Evolutionary conservation across 257 asterid genomes (phyloP).

Genomic region (Ehretia macrophylla): DNA sequence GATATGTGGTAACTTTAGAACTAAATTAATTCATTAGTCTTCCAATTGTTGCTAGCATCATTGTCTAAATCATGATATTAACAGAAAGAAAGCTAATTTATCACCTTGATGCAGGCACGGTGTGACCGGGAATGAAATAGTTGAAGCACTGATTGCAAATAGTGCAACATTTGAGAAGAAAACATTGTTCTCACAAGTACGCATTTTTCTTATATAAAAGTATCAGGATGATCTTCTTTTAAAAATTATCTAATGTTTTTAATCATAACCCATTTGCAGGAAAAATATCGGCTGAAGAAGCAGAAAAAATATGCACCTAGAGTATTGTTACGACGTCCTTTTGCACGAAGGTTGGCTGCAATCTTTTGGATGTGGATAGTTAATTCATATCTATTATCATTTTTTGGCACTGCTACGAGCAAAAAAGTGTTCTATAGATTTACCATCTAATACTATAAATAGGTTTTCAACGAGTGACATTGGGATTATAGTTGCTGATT

Average conservation of each 20-base stretch:
- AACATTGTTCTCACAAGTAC: slow-evolving; percentile 91
- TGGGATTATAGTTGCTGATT: too few species aligned
- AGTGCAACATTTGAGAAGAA: slow-evolving; percentile 93
- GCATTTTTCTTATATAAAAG: slow-evolving; percentile 1
- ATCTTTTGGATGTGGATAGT: background rate
- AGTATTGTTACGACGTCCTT: slow-evolving; percentile 87
- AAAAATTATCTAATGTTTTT: slow-evolving; percentile 9
- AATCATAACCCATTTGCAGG: slow-evolving; percentile 47
- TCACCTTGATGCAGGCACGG: slow-evolving; percentile 57
- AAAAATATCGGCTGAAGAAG: slow-evolving; percentile 85
- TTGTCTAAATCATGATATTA: background rate
- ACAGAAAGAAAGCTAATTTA: slow-evolving; percentile 4
- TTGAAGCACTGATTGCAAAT: slow-evolving; percentile 85
- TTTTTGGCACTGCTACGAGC: too few species aligned
- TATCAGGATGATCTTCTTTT: slow-evolving; percentile 1
- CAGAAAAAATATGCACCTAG: slow-evolving; percentile 95
- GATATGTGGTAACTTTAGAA: background rate
- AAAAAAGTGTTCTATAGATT: background rate
- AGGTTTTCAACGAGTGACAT: too few species aligned
- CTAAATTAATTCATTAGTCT: background rate
- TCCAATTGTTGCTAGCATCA: background rate
- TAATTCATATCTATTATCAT: slow-evolving; percentile 4
- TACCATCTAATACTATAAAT: too few species aligned
- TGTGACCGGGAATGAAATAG: slow-evolving; percentile 72
- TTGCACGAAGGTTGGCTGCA: slow-evolving; percentile 67